These are phyloP conservation scores for Seiridium cupressi DNA, from an alignment of 2,329 filamentous ascomycete genomes.

Conservation along the genomic window DNA sequence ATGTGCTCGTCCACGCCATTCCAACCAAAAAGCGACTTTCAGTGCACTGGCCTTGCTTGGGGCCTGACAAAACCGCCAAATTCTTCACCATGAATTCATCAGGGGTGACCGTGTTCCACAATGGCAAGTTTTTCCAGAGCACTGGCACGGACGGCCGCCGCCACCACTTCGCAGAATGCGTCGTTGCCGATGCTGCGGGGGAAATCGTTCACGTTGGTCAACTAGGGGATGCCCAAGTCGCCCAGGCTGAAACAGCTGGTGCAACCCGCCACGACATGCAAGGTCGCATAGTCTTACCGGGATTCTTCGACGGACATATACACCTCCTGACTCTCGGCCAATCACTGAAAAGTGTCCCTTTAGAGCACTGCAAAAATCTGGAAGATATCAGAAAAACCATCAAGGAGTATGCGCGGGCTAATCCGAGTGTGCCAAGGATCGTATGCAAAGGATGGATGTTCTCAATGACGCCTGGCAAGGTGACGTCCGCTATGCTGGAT, in stretches of 20 bases:
- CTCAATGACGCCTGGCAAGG: conserved; percentile 48
- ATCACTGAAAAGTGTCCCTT: conserved; percentile 48
- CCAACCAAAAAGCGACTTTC: conserved; percentile 43
- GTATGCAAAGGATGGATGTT: conserved; percentile 56
- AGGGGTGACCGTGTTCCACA: conserved; percentile 45
- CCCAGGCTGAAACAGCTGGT: conserved; percentile 21
- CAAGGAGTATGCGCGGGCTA: conserved; percentile 37
- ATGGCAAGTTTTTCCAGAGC: conserved; percentile 57
- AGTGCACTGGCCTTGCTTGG: not conserved
- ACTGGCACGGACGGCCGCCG: conserved; percentile 27
- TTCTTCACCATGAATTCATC: not conserved
- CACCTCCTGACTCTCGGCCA: conserved; percentile 55
- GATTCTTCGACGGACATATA: conserved; percentile 58
- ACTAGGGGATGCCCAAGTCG: conserved; percentile 27
- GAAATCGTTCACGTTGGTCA: conserved; percentile 34
- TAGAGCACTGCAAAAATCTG: conserved; percentile 44
- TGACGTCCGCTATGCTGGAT: conserved; percentile 49
- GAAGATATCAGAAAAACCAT: conserved; percentile 48
- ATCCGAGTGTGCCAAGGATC: conserved; percentile 45
- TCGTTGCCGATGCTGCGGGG: conserved; percentile 32
- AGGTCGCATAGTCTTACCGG: conserved; percentile 45
- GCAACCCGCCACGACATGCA: conserved; percentile 31
- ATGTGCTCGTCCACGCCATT: not conserved
- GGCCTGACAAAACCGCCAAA: not conserved
- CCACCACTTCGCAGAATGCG: conserved; percentile 32